Evolutionary conservation across 306 rosid species (phyloP), one percentile per base, ranked within the genome.

Genomic region (Cucurbita maxima): DNA sequence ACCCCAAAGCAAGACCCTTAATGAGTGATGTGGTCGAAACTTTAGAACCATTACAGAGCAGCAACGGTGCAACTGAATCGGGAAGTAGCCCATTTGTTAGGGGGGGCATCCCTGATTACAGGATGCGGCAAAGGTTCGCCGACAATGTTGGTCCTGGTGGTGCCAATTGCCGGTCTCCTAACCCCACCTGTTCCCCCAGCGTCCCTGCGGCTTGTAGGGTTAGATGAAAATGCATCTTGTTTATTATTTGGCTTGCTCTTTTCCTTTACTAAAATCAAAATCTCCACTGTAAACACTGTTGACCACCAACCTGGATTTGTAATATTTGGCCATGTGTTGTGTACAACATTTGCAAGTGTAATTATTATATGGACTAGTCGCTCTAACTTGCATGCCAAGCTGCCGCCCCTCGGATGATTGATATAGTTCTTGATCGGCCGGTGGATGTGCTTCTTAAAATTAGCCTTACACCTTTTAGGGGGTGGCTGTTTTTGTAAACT

Each of bases 1-100:
- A 95, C 79, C 99, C 99, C 66, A 95, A 95, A 85, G 99, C 97
- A 30, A 89, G 99, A 82, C 99, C 99, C n/a, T 79, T 95, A 81
- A 95, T 95, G 99, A 91, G 99, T 8, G 99, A 95, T 67, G 97
- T 95, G 10, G 99, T 95, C 5, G 99, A 95, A 86, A 95, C 99
- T 50, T 78, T 95, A 80, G 99, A 95, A 74, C 99, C 99, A 50
- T 76, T 95, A 66, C 99, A 95, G 86, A 86, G 96, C 80, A 81
- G 88, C 56, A 84, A 77, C 41, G 83, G 83, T 78, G 80, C 84
- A 36, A 84, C 77, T 43, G 92, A 88, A 82, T 82, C 80, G n/a
- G 86, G 72, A 22, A 71, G 73, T 0, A 85, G 87, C 41, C 84
- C 92, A 5, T 91, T 87, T 71, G 89, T 88, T 19, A 82, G 85